These are phyloP conservation scores for Pleurotus eryngii DNA, from an alignment of 768 basidiomycete genomes.

Conservation along the genomic window DNA sequence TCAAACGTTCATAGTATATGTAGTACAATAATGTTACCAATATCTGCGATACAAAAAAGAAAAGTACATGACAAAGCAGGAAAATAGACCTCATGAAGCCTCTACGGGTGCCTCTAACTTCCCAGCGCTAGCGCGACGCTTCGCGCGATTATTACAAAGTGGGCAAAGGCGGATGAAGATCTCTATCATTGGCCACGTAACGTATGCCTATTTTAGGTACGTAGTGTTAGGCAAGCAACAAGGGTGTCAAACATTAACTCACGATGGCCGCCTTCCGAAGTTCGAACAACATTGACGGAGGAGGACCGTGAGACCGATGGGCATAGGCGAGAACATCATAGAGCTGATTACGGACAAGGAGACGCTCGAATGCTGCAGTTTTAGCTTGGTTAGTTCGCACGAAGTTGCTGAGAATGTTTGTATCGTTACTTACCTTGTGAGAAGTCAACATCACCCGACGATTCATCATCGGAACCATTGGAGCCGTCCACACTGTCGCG, in stretches of 20 bases:
- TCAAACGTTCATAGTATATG: conserved; percentile 21
- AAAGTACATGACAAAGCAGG: background rate
- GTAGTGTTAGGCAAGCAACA: background rate
- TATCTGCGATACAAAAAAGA: conserved; percentile 26
- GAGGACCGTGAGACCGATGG: conserved; percentile 55
- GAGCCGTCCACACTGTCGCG: conserved; percentile 32
- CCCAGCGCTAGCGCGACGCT: conserved; percentile 1
- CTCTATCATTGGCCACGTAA: conserved; percentile 76
- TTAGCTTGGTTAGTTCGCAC: background rate
- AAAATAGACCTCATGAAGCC: background rate
- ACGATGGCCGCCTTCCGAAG: conserved; percentile 59
- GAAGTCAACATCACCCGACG: background rate
- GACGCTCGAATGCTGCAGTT: conserved; percentile 45
- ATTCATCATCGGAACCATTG: conserved; percentile 10
- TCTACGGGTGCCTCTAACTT: conserved; percentile 5
- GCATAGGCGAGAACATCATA: conserved; percentile 68
- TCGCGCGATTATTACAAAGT: conserved; percentile 28
- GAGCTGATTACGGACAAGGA: conserved; percentile 65
- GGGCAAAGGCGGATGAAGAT: conserved; percentile 64
- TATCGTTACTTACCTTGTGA: background rate
- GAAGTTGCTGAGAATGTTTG: background rate
- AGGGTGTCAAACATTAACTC: conserved; percentile 21
- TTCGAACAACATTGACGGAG: conserved; percentile 54
- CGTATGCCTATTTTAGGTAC: conserved; percentile 41
- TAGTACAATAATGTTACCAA: conserved; percentile 22